A percentile compares a stretch with the other conserved stretches of the same genome.
Evolutionary conservation across 2,329 filamentous ascomycete species (phyloP).

Genomic region (Epichloe scottii): DNA sequence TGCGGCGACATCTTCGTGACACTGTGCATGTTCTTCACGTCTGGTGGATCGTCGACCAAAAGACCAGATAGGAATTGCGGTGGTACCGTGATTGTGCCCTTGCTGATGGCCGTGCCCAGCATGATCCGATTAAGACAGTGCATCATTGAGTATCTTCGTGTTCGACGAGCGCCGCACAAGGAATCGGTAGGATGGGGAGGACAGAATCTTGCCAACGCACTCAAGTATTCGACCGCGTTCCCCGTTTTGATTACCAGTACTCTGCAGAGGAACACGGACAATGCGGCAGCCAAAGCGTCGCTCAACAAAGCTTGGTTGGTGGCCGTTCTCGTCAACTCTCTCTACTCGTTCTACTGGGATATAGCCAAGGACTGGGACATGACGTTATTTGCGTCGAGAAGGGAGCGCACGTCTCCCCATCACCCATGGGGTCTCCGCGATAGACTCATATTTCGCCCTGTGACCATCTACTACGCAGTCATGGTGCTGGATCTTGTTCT

Average conservation of each 20-base stretch:
- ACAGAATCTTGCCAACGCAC: slow-evolving; percentile 82
- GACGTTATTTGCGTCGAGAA: slow-evolving; percentile 55
- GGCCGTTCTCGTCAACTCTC: slow-evolving; percentile 68
- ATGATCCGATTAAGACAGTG: slow-evolving; percentile 85
- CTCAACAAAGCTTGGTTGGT: slow-evolving; percentile 53
- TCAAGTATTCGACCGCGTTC: slow-evolving; percentile 90
- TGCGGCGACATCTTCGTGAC: slow-evolving; percentile 81
- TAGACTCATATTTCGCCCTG: slow-evolving; percentile 58
- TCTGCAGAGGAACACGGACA: slow-evolving; percentile 50
- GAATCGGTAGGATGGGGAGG: slow-evolving; percentile 59
- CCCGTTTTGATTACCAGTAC: slow-evolving; percentile 77
- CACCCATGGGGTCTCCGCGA: slow-evolving; percentile 69
- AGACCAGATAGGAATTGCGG: slow-evolving; percentile 74
- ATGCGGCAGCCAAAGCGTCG: slow-evolving; percentile 25
- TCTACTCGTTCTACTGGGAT: slow-evolving; percentile 99
- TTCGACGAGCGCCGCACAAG: slow-evolving; percentile 43
- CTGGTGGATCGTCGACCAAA: slow-evolving; percentile 60
- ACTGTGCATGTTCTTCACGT: slow-evolving; percentile 78
- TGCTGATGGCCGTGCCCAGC: slow-evolving; percentile 73
- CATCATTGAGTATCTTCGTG: slow-evolving; percentile 72
- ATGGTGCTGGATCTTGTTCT: slow-evolving; percentile 69
- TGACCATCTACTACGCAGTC: slow-evolving; percentile 69
- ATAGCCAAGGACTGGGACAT: slow-evolving; percentile 95
- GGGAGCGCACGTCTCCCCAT: slow-evolving; percentile 46
- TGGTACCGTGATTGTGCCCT: slow-evolving; percentile 64